These are phyloP conservation scores for Colletotrichum gigasporum DNA, from an alignment of 2,329 filamentous ascomycete genomes.

Conservation along the genomic window DNA sequence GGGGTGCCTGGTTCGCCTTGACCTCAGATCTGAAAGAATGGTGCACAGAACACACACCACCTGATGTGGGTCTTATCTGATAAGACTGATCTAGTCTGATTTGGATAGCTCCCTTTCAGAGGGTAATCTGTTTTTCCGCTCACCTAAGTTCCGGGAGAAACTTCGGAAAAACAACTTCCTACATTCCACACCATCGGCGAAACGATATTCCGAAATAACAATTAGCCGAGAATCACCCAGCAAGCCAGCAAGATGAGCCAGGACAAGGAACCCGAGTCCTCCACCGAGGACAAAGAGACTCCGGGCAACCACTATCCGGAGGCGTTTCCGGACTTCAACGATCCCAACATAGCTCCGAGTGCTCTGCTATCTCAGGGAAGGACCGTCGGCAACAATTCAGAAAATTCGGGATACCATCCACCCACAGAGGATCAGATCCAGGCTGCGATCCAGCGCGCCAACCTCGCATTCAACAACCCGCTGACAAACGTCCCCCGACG, in stretches of 20 bases:
- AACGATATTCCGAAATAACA: constrained; percentile 1
- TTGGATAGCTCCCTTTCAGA: constrained; percentile 11
- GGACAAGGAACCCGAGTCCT: constrained; percentile 17
- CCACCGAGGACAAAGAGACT: constrained; percentile 13
- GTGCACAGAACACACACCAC: constrained; percentile 14
- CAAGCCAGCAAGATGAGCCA: constrained; percentile 1
- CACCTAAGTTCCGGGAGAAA: not conserved
- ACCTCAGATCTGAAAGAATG: constrained; percentile 28
- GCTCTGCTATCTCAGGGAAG: not conserved
- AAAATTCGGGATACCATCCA: constrained; percentile 2
- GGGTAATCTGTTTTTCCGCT: not conserved
- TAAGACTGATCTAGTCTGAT: not conserved
- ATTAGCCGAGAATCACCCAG: constrained; percentile 26
- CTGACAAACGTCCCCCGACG: constrained; percentile 28
- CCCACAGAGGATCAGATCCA: constrained; percentile 23
- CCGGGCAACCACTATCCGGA: constrained; percentile 16
- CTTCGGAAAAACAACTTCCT: constrained; percentile 6
- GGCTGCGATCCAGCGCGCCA: constrained; percentile 23
- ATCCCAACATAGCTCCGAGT: not conserved
- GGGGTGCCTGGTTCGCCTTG: constrained; percentile 21
- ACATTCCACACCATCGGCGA: not conserved
- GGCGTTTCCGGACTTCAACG: constrained; percentile 21
- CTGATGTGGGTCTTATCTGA: constrained; percentile 22
- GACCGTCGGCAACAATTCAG: not conserved
- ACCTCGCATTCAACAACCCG: constrained; percentile 7